Percentiles rank a stretch among this genome's conserved stretches.
Evolutionary conservation across 495 filamentous ascomycete genomes (phyloP).

Genomic region (Tuber indicum): DNA sequence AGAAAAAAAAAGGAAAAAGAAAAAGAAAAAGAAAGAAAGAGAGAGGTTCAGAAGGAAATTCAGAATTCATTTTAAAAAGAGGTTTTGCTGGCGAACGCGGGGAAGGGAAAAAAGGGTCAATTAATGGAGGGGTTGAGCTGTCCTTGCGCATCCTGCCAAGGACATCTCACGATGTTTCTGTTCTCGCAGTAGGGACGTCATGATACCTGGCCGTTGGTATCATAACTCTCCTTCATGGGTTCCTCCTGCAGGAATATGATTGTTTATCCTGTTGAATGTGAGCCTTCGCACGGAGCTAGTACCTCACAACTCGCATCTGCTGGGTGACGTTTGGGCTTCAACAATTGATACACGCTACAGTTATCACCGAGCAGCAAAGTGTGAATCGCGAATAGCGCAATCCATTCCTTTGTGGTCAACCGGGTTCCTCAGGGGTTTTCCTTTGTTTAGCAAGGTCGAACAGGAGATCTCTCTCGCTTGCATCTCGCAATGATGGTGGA

Average conservation of each 20-base stretch:
- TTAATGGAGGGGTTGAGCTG: slow-evolving; percentile 35
- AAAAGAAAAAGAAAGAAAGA: slow-evolving; percentile 7
- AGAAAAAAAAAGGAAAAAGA: slow-evolving; percentile 7
- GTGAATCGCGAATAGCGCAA: not conserved
- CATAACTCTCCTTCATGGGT: not conserved
- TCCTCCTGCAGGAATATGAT: not conserved
- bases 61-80: slow-evolving; percentile 12
- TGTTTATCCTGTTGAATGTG: not conserved
- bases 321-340: not conserved
- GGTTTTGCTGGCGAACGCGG: slow-evolving; percentile 35
- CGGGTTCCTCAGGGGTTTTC: not conserved
- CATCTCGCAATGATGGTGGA: slow-evolving; percentile 5
- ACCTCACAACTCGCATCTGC: not conserved
- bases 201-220: slow-evolving; percentile 18
- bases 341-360: not conserved
- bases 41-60: slow-evolving; percentile 15
- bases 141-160: slow-evolving; percentile 38
- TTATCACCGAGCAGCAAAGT: not conserved
- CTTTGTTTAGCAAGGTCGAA: not conserved
- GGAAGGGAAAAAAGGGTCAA: slow-evolving; percentile 24
- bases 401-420: not conserved
- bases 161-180: slow-evolving; percentile 35
- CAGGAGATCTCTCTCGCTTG: slow-evolving; percentile 5
- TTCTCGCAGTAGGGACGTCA: slow-evolving; percentile 26
- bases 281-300: not conserved